These are phyloP conservation scores for Debaryomyces tyrocola DNA, from an alignment of 805 yeast genomes.

Conservation along the genomic window DNA sequence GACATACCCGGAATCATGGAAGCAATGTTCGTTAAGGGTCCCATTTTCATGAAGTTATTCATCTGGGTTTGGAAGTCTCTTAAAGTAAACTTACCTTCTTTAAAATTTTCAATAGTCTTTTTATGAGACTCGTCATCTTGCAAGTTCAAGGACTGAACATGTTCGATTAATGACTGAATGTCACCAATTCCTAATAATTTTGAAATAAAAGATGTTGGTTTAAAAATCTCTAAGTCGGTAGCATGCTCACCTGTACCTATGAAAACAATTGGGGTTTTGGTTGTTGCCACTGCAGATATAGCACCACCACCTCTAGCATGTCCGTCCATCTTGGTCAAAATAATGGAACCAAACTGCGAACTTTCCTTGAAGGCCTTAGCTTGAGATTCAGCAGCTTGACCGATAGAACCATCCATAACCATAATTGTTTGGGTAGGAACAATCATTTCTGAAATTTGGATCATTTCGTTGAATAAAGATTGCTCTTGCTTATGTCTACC, in stretches of 20 bases:
- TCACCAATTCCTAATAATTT: slow-evolving; percentile 94
- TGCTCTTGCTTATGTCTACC: slow-evolving; percentile 97
- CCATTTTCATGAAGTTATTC: slow-evolving; percentile 95
- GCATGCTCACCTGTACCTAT: slow-evolving; percentile 99
- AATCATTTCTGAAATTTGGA: slow-evolving; percentile 85
- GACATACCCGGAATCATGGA: slow-evolving; percentile 93
- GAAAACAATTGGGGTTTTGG: slow-evolving; percentile 90
- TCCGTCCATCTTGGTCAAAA: slow-evolving; percentile 95
- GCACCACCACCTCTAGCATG: slow-evolving; percentile 99
- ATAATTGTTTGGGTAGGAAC: slow-evolving; percentile 94
- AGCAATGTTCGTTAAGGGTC: slow-evolving; percentile 91
- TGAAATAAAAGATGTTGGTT: slow-evolving; percentile 87
- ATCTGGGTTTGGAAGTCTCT: slow-evolving; percentile 91
- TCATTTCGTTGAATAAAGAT: slow-evolving; percentile 90
- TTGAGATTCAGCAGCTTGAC: slow-evolving; percentile 97
- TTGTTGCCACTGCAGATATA: slow-evolving; percentile 96
- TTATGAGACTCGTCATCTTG: slow-evolving; percentile 69
- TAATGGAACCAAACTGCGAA: slow-evolving; percentile 91
- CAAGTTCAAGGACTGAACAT: slow-evolving; percentile 81
- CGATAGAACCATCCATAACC: slow-evolving; percentile 97
- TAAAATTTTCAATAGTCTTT: slow-evolving; percentile 86
- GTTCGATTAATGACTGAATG: slow-evolving; percentile 90
- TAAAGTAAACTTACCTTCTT: slow-evolving; percentile 91
- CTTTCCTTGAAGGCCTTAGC: slow-evolving; percentile 92
- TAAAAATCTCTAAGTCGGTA: slow-evolving; percentile 86